Conservation (phyloP, 192 early-diverging fungal species). For the Podila horticola region DNA sequence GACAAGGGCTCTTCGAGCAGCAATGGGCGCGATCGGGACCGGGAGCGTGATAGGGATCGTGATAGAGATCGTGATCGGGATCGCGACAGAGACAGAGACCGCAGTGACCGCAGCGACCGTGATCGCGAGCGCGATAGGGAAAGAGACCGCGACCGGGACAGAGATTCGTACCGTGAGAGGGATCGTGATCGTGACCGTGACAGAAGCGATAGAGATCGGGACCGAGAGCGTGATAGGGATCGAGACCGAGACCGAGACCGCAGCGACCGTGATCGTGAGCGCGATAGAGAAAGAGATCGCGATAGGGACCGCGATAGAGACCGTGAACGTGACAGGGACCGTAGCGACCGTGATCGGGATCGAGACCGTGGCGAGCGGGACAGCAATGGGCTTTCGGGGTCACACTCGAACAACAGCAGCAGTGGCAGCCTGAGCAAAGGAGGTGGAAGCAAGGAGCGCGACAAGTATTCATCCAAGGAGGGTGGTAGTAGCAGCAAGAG, state of each 20-base stretch:
- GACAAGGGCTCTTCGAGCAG: constrained; percentile 1
- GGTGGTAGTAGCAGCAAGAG: neutral
- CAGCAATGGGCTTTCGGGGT: constrained; percentile 7
- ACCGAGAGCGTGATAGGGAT: constrained; percentile 15
- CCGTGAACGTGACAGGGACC: neutral
- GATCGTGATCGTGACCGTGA: constrained; percentile 11
- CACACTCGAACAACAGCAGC: constrained; percentile 23
- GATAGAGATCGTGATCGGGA: constrained; percentile 22
- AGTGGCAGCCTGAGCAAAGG: constrained; percentile 26
- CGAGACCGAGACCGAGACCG: constrained; percentile 5
- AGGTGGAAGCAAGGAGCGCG: constrained; percentile 30
- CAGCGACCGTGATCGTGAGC: neutral
- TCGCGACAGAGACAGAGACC: constrained; percentile 14
- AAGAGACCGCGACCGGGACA: constrained; percentile 13
- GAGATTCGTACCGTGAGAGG: neutral
- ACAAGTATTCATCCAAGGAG: constrained; percentile 24
- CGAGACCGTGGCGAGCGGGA: constrained; percentile 18
- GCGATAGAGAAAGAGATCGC: neutral
- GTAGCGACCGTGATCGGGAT: constrained; percentile 12
- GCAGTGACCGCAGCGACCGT: constrained; percentile 8
- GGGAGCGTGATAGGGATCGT: neutral
- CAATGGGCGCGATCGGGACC: constrained; percentile 18
- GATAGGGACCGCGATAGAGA: neutral
- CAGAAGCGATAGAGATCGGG: constrained; percentile 4
- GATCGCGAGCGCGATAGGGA: constrained; percentile 13